Percentiles rank a stretch among this genome's conserved stretches.
phyloP scores from a whole-genome alignment of 148 eudicot genomes.

The Heliosperma pusillum region DNA sequence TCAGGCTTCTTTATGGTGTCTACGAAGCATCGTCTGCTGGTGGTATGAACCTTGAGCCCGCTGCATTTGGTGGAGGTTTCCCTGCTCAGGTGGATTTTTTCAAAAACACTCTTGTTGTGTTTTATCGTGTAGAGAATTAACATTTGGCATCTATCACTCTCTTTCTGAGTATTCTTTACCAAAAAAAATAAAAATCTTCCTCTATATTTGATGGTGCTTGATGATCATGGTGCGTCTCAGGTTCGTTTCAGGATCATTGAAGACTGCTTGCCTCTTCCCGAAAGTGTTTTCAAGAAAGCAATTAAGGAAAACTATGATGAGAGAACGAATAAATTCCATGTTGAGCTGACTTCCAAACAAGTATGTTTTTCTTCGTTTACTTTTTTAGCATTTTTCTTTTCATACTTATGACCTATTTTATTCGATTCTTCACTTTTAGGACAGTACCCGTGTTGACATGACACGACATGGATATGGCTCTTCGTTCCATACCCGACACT shows the following conservation, averaged over 20 bases:
- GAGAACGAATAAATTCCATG: constrained; percentile 58
- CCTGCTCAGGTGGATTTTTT: constrained; percentile 65
- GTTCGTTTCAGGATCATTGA: constrained; percentile 58
- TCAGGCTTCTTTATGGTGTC: constrained; percentile 62
- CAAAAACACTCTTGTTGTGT: not conserved
- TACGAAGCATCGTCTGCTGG: constrained; percentile 64
- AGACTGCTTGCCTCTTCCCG: constrained; percentile 68
- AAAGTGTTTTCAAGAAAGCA: constrained; percentile 64
- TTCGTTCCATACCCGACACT: no score
- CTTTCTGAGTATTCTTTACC: not conserved
- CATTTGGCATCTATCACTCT: not conserved
- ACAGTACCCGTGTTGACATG: no score
- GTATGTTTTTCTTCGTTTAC: constrained; percentile 30
- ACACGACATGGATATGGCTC: no score
- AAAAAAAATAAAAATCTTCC: not conserved
- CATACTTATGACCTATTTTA: not conserved
- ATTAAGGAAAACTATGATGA: constrained; percentile 60
- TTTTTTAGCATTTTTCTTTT: not conserved
- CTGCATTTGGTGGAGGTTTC: constrained; percentile 76
- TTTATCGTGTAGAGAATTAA: not conserved
- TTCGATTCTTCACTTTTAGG: no score
- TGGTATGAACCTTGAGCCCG: constrained; percentile 74
- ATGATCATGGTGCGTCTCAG: constrained; percentile 32
- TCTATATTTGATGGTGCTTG: constrained; percentile 3
- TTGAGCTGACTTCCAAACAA: constrained; percentile 57